Conservation (phyloP, 345 rosid genomes). For the Aquilaria yunnanensis region DNA sequence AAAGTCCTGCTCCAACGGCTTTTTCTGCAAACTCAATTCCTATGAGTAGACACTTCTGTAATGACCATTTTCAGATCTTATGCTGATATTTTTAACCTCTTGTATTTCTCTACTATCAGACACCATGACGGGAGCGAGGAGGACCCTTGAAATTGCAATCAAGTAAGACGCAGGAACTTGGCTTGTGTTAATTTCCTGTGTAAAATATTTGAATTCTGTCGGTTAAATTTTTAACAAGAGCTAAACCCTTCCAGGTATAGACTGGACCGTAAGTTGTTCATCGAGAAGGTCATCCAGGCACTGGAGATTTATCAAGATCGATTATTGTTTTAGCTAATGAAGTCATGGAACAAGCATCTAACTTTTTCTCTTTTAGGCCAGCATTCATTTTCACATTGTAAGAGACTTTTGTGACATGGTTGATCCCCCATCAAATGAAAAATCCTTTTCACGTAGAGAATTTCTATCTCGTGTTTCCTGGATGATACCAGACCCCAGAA, state of each 20-base stretch:
- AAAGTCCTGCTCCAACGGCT: too few species aligned
- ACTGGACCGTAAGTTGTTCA: slow-evolving; percentile 67
- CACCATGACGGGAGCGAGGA: slow-evolving; percentile 49
- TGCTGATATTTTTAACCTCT: neutral
- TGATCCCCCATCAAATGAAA: neutral
- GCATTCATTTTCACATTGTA: too few species aligned
- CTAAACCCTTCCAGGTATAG: slow-evolving; percentile 44
- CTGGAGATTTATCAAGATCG: slow-evolving; percentile 73
- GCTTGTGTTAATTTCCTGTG: slow-evolving; percentile 4
- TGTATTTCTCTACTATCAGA: slow-evolving; percentile 27
- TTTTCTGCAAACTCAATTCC: too few species aligned
- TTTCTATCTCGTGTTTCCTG: neutral
- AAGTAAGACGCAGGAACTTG: slow-evolving; percentile 29
- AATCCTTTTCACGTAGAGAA: neutral
- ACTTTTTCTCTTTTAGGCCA: too few species aligned
- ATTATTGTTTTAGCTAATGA: slow-evolving; percentile 36
- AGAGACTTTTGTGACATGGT: slow-evolving; percentile 14
- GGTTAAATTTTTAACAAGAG: neutral
- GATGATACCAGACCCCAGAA: neutral
- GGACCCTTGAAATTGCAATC: slow-evolving; percentile 53
- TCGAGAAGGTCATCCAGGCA: slow-evolving; percentile 63
- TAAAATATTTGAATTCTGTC: neutral
- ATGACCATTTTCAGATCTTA: neutral
- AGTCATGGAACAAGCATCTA: too few species aligned
- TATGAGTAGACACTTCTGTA: neutral